Percentiles rank a stretch among this genome's conserved stretches.
Evolutionary conservation across 371 early-diverging fungal genomes (phyloP).

Genomic region (Gilbertella persicaria): DNA sequence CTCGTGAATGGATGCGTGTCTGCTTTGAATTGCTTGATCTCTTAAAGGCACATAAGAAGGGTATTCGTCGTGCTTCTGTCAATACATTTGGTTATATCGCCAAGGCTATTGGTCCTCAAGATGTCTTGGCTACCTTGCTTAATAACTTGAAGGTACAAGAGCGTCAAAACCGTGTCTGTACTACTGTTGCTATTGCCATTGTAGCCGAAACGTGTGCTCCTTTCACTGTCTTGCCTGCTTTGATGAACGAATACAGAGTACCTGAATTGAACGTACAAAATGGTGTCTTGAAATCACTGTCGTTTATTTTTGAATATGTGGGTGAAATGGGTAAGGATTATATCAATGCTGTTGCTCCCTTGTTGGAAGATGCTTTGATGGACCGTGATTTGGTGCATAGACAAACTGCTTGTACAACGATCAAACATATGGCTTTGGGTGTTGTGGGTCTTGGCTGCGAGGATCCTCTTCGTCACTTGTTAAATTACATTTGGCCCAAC

Average conservation of each 20-base stretch:
- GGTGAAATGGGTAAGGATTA: conserved; percentile 97
- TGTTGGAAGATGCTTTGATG: conserved; percentile 96
- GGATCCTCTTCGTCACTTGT: conserved; percentile 89
- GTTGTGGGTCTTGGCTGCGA: conserved; percentile 92
- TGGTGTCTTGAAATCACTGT: conserved; percentile 93
- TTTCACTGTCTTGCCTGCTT: conserved; percentile 95
- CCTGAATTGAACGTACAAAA: conserved; percentile 98
- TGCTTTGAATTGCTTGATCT: conserved; percentile 97
- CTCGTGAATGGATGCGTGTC: conserved; percentile 99
- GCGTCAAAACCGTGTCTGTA: conserved; percentile 97
- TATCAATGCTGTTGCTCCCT: conserved; percentile 92
- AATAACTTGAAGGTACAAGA: conserved; percentile 98
- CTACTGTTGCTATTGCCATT: conserved; percentile 96
- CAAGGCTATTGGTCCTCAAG: conserved; percentile 99
- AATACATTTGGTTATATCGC: conserved; percentile 98
- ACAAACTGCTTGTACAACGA: conserved; percentile 93
- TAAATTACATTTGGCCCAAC: conserved; percentile 98
- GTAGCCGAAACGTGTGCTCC: conserved; percentile 94
- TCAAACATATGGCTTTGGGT: conserved; percentile 92
- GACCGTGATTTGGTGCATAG: conserved; percentile 98
- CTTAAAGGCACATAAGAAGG: conserved; percentile 94
- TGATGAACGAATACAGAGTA: conserved; percentile 98
- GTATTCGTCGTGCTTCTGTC: conserved; percentile 93
- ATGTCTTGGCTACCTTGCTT: conserved; percentile 94
- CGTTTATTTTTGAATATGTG: conserved; percentile 97